Conservation (phyloP, 352 stramenopile genomes). For the Salisapilia sapeloensis region DNA sequence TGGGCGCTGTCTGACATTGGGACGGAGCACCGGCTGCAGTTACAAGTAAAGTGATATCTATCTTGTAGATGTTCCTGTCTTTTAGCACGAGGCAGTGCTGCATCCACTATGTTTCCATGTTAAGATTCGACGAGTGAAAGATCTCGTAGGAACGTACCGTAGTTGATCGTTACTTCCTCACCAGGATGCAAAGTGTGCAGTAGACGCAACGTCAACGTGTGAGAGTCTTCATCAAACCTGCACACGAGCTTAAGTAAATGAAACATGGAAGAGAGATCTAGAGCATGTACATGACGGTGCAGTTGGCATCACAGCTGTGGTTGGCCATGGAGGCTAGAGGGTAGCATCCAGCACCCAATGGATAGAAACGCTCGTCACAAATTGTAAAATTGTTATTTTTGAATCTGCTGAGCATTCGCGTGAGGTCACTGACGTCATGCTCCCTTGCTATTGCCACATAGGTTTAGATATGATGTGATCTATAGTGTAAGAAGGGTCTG, state of each 20-base stretch:
- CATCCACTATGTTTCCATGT: conserved; percentile 22
- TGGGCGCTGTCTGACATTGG: conserved; percentile 11
- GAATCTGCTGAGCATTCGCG: conserved; percentile 55
- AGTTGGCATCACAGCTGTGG: conserved; percentile 58
- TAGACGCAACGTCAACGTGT: conserved; percentile 30
- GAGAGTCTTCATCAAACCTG: conserved; percentile 24
- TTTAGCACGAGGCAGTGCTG: conserved; percentile 22
- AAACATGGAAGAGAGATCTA: not conserved
- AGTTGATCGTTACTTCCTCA: conserved; percentile 46
- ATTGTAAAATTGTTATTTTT: conserved; percentile 71
- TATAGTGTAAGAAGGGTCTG: not conserved
- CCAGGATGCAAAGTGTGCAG: conserved; percentile 21
- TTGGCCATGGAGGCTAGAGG: conserved; percentile 58
- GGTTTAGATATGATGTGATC: not conserved
- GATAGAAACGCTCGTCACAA: conserved; percentile 34
- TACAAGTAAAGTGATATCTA: conserved; percentile 52
- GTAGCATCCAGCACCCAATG: conserved; percentile 40
- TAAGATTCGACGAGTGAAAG: not conserved
- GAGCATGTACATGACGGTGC: conserved; percentile 31
- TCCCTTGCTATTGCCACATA: conserved; percentile 1
- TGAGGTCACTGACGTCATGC: conserved; percentile 13
- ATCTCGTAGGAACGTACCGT: conserved; percentile 14
- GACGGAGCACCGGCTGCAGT: conserved; percentile 23
- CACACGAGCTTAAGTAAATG: not conserved
- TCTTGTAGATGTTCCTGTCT: conserved; percentile 18